phyloP scores from a whole-genome alignment of 2,329 filamentous ascomycete genomes.

The Talaromyces sp. region DNA sequence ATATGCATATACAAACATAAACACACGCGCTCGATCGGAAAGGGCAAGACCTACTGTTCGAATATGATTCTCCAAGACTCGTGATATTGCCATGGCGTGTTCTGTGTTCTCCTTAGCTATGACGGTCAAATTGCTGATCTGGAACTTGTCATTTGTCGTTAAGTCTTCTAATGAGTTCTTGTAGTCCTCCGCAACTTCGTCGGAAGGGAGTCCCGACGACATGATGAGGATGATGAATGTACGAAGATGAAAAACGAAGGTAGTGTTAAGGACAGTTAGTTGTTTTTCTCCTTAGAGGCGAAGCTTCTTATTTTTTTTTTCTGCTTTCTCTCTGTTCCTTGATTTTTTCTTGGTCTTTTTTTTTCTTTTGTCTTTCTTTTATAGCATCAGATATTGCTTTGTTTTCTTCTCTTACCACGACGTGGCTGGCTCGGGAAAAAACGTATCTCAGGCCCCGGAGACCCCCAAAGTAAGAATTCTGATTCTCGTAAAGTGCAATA shows the following conservation, averaged over 20 bases:
- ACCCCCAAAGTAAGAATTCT: slow-evolving; percentile 17
- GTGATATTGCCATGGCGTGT: slow-evolving; percentile 88
- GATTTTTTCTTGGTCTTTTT: neutral
- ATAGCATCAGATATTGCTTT: slow-evolving; percentile 10
- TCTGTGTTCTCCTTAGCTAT: slow-evolving; percentile 98
- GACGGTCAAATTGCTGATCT: slow-evolving; percentile 95
- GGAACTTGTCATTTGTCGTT: slow-evolving; percentile 83
- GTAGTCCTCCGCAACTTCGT: slow-evolving; percentile 93
- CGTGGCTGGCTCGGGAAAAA: slow-evolving; percentile 6
- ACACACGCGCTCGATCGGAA: neutral
- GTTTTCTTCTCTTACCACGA: slow-evolving; percentile 9
- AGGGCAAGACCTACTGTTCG: slow-evolving; percentile 69
- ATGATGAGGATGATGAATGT: slow-evolving; percentile 46
- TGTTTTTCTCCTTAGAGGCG: slow-evolving; percentile 14
- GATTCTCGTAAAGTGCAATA: slow-evolving; percentile 24
- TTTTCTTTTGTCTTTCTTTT: slow-evolving; percentile 11
- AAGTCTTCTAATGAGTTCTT: slow-evolving; percentile 89
- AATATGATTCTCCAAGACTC: slow-evolving; percentile 88
- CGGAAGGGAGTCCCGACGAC: slow-evolving; percentile 61
- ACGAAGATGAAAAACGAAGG: neutral
- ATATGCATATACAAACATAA: slow-evolving; percentile 32
- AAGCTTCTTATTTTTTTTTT: slow-evolving; percentile 16
- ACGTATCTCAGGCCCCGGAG: slow-evolving; percentile 11
- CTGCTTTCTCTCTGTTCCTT: neutral
- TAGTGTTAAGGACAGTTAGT: neutral